A percentile compares a stretch with the other conserved stretches of the same genome.
These are phyloP conservation scores for Fusarium udum DNA, from an alignment of 2,329 filamentous ascomycete species.

Conservation along the genomic window DNA sequence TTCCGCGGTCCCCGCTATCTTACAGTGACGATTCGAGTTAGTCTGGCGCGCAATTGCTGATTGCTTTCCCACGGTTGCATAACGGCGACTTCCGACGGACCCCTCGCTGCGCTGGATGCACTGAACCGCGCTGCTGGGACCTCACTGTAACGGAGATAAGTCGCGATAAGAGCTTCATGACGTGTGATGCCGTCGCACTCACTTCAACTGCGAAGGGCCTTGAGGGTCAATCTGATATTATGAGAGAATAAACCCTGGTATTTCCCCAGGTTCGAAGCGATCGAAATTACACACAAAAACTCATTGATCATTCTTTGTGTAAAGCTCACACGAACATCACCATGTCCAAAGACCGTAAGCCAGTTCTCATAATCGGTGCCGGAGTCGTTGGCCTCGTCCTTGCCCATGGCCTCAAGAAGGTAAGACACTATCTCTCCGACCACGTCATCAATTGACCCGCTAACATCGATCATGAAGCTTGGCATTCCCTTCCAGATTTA, in stretches of 20 bases:
- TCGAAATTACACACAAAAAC: not conserved
- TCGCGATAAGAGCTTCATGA: not conserved
- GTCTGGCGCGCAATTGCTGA: not conserved
- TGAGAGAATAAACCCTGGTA: not conserved
- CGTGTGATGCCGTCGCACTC: not conserved
- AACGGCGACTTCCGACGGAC: conserved; percentile 2
- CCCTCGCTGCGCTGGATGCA: not conserved
- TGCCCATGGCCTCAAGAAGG: conserved; percentile 6
- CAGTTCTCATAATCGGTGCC: conserved; percentile 8
- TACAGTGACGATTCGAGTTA: not conserved
- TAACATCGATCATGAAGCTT: not conserved
- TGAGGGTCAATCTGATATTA: not conserved
- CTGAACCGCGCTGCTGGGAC: conserved; percentile 1
- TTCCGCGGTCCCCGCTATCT: conserved; percentile 11
- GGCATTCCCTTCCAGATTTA: conserved; percentile 1
- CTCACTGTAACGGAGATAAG: not conserved
- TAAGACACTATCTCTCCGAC: not conserved
- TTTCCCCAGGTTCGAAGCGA: not conserved
- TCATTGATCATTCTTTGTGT: not conserved
- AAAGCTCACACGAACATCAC: rapidly evolving
- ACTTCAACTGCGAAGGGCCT: not conserved
- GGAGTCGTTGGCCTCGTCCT: conserved; percentile 12
- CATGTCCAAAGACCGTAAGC: conserved; percentile 15
- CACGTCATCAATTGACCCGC: rapidly evolving
- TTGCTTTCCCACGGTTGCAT: conserved; percentile 16